A percentile compares a stretch with the other conserved stretches of the same genome.
These are phyloP conservation scores for Acer saccharum DNA, from an alignment of 345 rosid genomes.

Conservation along the genomic window DNA sequence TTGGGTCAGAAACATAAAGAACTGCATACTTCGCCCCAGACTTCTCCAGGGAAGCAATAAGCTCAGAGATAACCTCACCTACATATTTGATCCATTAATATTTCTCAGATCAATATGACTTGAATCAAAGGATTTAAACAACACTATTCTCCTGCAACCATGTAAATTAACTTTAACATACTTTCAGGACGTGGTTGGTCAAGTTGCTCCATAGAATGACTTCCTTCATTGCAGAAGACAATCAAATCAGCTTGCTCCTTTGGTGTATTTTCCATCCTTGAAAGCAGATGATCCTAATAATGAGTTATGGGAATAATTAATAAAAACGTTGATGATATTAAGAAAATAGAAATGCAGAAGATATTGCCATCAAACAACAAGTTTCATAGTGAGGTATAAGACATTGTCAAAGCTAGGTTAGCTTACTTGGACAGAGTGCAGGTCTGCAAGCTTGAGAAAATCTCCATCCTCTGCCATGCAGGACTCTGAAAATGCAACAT, in stretches of 20 bases:
- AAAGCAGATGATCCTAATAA: slow-evolving; percentile 67
- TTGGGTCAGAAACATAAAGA: slow-evolving; percentile 82
- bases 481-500: slow-evolving; percentile 72
- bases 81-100: slow-evolving; percentile 26
- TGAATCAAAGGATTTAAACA: slow-evolving; percentile 10
- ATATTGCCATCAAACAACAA: background rate
- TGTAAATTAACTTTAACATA: slow-evolving; percentile 32
- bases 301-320: slow-evolving; percentile 8
- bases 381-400: background rate
- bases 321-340: slow-evolving; percentile 3
- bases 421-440: slow-evolving; percentile 66
- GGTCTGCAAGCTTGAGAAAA: slow-evolving; percentile 60
- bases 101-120: slow-evolving; percentile 10
- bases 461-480: slow-evolving; percentile 66
- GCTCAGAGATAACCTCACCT: slow-evolving; percentile 71
- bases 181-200: slow-evolving; percentile 58
- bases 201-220: slow-evolving; percentile 38
- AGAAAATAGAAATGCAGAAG: slow-evolving; percentile 6
- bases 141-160: slow-evolving; percentile 6
- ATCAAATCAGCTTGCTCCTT: slow-evolving; percentile 70
- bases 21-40: slow-evolving; percentile 69
- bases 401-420: slow-evolving; percentile 31
- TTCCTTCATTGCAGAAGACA: slow-evolving; percentile 64
- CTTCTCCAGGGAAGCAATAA: slow-evolving; percentile 65
- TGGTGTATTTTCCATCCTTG: slow-evolving; percentile 60